phyloP scores from a whole-genome alignment of 371 early-diverging fungal species.

The Dinochytrium kinnereticum region DNA sequence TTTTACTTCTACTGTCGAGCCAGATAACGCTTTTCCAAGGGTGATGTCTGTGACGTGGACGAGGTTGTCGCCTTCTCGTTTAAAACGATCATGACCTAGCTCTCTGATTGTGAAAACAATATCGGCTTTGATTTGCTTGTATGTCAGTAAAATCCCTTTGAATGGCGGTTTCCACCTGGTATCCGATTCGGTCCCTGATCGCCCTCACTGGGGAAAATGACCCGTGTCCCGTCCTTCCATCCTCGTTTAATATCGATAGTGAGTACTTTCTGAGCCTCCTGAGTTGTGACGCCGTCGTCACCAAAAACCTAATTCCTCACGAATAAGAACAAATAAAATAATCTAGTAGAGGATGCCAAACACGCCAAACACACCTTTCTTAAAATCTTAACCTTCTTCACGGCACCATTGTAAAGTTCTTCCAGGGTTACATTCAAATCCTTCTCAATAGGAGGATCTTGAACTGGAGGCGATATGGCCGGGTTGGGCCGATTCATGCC shows the following conservation, averaged over 20 bases:
- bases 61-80: constrained; percentile 57
- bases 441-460: constrained; percentile 49
- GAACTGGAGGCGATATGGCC: constrained; percentile 27
- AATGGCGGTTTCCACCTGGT: constrained; percentile 35
- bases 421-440: constrained; percentile 54
- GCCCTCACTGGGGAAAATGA: constrained; percentile 61
- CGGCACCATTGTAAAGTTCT: constrained; percentile 59
- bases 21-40: constrained; percentile 55
- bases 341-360: too few species aligned
- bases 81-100: constrained; percentile 50
- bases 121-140: constrained; percentile 45
- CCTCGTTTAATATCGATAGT: constrained; percentile 58
- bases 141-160: background rate
- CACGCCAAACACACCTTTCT: constrained; percentile 53
- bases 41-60: constrained; percentile 41
- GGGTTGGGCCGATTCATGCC: constrained; percentile 49
- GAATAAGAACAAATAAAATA: background rate
- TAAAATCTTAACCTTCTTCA: constrained; percentile 55
- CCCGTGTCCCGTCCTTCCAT: constrained; percentile 59
- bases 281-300: constrained; percentile 49
- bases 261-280: constrained; percentile 42
- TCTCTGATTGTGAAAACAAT: constrained; percentile 58
- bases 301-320: constrained; percentile 38
- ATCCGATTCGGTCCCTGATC: constrained; percentile 61
- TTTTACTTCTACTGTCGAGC: constrained; percentile 43